Percentiles rank a stretch among this genome's conserved stretches.
These are phyloP conservation scores for Ascochyta lentis DNA, from an alignment of 2,329 filamentous ascomycete genomes.

Conservation along the genomic window DNA sequence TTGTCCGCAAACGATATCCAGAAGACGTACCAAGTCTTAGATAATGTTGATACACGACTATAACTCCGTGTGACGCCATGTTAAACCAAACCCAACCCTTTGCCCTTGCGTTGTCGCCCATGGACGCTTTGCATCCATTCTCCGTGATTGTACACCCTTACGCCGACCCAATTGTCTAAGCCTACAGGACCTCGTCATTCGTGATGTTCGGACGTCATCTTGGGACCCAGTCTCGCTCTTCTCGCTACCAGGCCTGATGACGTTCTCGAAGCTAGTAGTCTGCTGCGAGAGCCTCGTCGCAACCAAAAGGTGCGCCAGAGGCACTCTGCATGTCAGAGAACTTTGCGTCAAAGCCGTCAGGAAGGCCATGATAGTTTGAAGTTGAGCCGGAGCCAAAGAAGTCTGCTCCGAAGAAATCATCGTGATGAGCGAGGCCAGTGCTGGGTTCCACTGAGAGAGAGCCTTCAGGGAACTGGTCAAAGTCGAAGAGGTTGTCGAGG, in stretches of 20 bases:
- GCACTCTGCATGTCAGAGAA: slow-evolving; percentile 54
- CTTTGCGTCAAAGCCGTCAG: slow-evolving; percentile 50
- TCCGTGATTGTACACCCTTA: slow-evolving; percentile 36
- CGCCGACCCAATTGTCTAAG: slow-evolving; percentile 38
- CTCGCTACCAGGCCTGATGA: slow-evolving; percentile 33
- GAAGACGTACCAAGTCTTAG: slow-evolving; percentile 23
- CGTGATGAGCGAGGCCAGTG: slow-evolving; percentile 42
- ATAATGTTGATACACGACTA: slow-evolving; percentile 34
- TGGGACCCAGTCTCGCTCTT: slow-evolving; percentile 30
- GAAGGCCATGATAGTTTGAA: slow-evolving; percentile 44
- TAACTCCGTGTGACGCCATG: slow-evolving; percentile 35
- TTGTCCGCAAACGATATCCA: slow-evolving; percentile 35
- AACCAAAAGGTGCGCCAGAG: slow-evolving; percentile 56
- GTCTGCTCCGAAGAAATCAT: slow-evolving; percentile 45
- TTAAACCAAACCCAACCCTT: slow-evolving; percentile 23
- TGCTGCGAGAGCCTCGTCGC: slow-evolving; percentile 58
- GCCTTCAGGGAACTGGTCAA: slow-evolving; percentile 49
- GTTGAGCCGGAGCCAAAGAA: slow-evolving; percentile 39
- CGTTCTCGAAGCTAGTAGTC: slow-evolving; percentile 41
- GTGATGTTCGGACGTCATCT: slow-evolving; percentile 34
- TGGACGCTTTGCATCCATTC: slow-evolving; percentile 21
- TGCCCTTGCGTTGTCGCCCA: slow-evolving; percentile 21
- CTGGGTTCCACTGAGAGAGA: slow-evolving; percentile 32
- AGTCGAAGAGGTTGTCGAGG: slow-evolving; percentile 48
- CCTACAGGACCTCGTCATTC: slow-evolving; percentile 36